A percentile compares a stretch with the other conserved stretches of the same genome.
These are phyloP conservation scores for Balansia obtecta DNA, from an alignment of 2,329 filamentous ascomycete species.

Conservation along the genomic window DNA sequence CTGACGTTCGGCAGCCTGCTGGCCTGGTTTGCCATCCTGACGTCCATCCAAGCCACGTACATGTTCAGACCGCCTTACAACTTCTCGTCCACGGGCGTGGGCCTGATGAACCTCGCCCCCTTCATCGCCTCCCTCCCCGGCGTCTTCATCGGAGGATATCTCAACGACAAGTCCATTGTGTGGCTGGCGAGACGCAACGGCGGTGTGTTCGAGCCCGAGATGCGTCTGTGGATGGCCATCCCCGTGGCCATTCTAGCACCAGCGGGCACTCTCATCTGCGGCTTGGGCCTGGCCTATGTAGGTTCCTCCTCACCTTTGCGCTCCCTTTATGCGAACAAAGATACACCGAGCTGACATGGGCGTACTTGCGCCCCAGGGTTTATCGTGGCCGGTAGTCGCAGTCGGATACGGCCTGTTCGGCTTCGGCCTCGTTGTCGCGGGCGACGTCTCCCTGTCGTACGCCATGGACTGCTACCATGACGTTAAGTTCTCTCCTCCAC, in stretches of 20 bases:
- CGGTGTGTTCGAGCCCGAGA: slow-evolving; percentile 30
- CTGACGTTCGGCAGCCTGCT: slow-evolving; percentile 27
- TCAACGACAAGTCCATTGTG: slow-evolving; percentile 26
- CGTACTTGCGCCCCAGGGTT: slow-evolving; percentile 12
- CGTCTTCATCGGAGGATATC: slow-evolving; percentile 21
- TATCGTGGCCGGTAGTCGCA: slow-evolving; percentile 26
- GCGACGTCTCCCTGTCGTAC: slow-evolving; percentile 21
- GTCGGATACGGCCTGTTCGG: slow-evolving; percentile 23
- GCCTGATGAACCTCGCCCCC: slow-evolving; percentile 15
- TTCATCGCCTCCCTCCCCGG: slow-evolving; percentile 27
- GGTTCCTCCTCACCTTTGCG: too few relatives aligned
- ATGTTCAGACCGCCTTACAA: slow-evolving; percentile 20
- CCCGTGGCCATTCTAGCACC: slow-evolving; percentile 16
- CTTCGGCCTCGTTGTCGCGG: slow-evolving; percentile 23
- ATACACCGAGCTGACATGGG: neutral
- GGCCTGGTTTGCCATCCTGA: slow-evolving; percentile 21
- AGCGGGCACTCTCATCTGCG: slow-evolving; percentile 24
- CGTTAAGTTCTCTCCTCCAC: slow-evolving; percentile 11
- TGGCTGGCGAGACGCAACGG: slow-evolving; percentile 22
- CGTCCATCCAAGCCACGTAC: slow-evolving; percentile 7
- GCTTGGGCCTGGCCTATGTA: slow-evolving; percentile 20
- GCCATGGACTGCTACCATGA: slow-evolving; percentile 24
- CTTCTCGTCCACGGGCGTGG: slow-evolving; percentile 13
- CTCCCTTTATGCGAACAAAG: neutral
- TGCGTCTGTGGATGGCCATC: slow-evolving; percentile 21